Percentiles rank a stretch among this genome's conserved stretches.
phyloP scores from a whole-genome alignment of 176 grass and related monocot species.

The Carex myosuroides region DNA sequence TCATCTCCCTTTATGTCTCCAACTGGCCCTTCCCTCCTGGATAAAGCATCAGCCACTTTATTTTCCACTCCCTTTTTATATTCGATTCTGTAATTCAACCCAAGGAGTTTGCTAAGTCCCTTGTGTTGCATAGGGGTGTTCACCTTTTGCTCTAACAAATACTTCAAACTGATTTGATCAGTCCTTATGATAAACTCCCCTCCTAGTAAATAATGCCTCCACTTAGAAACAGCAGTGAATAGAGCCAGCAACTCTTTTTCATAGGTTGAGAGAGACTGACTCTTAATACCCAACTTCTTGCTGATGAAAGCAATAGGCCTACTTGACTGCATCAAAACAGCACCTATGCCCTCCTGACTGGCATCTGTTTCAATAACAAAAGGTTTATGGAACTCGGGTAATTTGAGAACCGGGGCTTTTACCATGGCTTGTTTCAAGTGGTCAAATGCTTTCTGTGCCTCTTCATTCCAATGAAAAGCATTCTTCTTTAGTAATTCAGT shows the following conservation, averaged over 20 bases:
- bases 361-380: background rate
- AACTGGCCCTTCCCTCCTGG: background rate
- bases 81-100: background rate
- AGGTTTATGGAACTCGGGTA: background rate
- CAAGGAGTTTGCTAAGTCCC: background rate
- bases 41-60: background rate
- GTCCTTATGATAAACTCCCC: background rate
- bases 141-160: background rate
- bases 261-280: background rate
- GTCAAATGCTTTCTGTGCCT: background rate
- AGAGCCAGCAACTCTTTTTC: background rate
- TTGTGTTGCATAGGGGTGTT: background rate
- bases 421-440: background rate
- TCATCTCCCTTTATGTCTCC: background rate
- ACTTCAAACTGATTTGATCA: background rate
- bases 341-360: background rate
- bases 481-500: background rate
- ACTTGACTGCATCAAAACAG: background rate
- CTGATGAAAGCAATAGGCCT: background rate
- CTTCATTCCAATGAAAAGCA: background rate
- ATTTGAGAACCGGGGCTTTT: background rate
- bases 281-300: background rate
- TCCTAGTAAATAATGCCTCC: background rate
- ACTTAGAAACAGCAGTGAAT: background rate
- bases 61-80: background rate